These are phyloP conservation scores for Paramecium pentaurelia DNA, from an alignment of 73 alveolate genomes.

Conservation along the genomic window DNA sequence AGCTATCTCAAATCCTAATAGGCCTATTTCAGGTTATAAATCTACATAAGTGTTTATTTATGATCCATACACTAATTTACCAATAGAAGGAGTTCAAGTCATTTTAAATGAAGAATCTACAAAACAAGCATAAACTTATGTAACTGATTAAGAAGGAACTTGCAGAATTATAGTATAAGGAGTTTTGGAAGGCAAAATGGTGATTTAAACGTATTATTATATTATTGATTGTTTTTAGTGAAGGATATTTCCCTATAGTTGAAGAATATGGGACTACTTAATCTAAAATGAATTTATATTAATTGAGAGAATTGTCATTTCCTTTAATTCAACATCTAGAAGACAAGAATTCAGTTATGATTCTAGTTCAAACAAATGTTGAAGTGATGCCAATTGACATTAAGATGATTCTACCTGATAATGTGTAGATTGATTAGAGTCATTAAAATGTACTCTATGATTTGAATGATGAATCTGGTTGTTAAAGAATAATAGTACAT, in stretches of 20 bases:
- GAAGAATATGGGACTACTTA: slow-evolving; percentile 38
- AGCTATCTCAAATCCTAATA: neutral
- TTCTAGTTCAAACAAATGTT: slow-evolving; percentile 21
- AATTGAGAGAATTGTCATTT: slow-evolving; percentile 25
- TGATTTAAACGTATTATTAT: neutral
- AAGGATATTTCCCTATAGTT: slow-evolving; percentile 22
- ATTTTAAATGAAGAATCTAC: slow-evolving; percentile 27
- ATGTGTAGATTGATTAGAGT: neutral
- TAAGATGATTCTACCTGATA: slow-evolving; percentile 2
- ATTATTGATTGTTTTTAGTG: neutral
- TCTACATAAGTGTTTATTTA: neutral
- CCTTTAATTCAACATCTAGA: neutral
- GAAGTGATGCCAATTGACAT: slow-evolving; percentile 42
- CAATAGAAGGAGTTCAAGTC: neutral
- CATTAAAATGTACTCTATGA: neutral
- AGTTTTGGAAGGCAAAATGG: slow-evolving; percentile 44
- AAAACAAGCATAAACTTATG: neutral
- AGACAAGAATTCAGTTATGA: neutral
- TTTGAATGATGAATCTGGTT: slow-evolving; percentile 42
- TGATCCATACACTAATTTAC: slow-evolving; percentile 45
- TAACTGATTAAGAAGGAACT: slow-evolving; percentile 39
- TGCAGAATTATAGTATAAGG: neutral
- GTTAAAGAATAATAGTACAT: neutral
- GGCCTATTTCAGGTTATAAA: slow-evolving; percentile 27
- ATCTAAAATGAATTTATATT: slow-evolving; percentile 22